These are phyloP conservation scores for Magnusiomyces ingens DNA, from an alignment of 1,139 yeast species.

Conservation along the genomic window DNA sequence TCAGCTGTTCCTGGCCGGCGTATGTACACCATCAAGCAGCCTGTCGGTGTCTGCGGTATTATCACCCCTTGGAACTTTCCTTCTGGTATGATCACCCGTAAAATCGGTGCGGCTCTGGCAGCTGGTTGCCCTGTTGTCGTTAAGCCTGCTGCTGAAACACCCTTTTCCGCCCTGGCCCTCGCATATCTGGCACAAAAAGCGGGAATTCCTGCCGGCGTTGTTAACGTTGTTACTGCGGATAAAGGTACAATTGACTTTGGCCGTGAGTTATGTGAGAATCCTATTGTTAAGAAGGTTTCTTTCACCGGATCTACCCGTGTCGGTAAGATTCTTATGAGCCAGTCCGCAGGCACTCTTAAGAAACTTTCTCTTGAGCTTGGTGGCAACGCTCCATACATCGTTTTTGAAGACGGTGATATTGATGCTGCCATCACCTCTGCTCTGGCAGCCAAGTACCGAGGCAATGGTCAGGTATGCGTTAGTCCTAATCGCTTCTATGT, in stretches of 20 bases:
- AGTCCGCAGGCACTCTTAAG: constrained; percentile 70
- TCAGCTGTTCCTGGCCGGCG: constrained; percentile 53
- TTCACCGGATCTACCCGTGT: constrained; percentile 89
- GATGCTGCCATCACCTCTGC: constrained; percentile 73
- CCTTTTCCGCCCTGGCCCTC: constrained; percentile 76
- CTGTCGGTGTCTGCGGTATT: constrained; percentile 86
- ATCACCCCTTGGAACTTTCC: constrained; percentile 98
- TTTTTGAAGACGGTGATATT: constrained; percentile 75
- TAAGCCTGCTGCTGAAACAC: constrained; percentile 89
- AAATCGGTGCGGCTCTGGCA: constrained; percentile 85
- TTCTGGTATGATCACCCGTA: constrained; percentile 86
- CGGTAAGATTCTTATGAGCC: constrained; percentile 74
- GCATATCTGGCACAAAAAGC: constrained; percentile 68
- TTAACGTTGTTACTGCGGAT: constrained; percentile 61
- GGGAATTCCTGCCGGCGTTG: constrained; percentile 80
- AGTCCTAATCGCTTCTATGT: constrained; percentile 73
- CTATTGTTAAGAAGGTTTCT: constrained; percentile 63
- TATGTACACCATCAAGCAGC: constrained; percentile 64
- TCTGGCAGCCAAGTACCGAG: constrained; percentile 61
- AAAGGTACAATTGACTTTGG: constrained; percentile 53
- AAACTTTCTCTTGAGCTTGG: constrained; percentile 85
- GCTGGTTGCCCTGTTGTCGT: constrained; percentile 89
- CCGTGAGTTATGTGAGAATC: constrained; percentile 59
- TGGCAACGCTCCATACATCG: constrained; percentile 89
- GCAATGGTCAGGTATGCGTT: constrained; percentile 76